Evolutionary conservation across 495 filamentous ascomycete species (phyloP).

Genomic region (Annulohypoxylon maeteangense): DNA sequence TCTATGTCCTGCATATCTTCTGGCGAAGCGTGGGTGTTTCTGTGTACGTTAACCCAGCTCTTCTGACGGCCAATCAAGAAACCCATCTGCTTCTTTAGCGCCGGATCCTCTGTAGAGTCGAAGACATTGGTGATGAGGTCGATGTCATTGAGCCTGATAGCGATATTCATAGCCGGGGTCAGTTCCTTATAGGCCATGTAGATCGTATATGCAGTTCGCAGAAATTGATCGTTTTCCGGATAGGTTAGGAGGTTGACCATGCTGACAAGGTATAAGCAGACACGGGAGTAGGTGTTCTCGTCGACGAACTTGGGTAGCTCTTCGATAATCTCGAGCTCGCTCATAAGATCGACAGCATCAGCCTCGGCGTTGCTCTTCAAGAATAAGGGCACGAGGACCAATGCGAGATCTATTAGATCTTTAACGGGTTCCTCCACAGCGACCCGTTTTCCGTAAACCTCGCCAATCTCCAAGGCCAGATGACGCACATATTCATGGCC

Average conservation of each 20-base stretch:
- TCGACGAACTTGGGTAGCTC: conserved; percentile 89
- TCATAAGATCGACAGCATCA: conserved; percentile 95
- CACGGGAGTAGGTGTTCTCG: conserved; percentile 90
- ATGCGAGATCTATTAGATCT: conserved; percentile 83
- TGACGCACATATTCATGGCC: conserved; percentile 98
- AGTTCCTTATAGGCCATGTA: conserved; percentile 92
- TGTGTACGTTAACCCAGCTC: conserved; percentile 77
- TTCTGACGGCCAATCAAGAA: conserved; percentile 93
- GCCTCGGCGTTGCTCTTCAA: conserved; percentile 97
- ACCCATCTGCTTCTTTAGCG: conserved; percentile 92
- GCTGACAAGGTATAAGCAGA: conserved; percentile 98
- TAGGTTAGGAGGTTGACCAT: conserved; percentile 98
- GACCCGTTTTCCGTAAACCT: conserved; percentile 84
- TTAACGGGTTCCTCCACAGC: conserved; percentile 67
- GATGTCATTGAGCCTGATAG: conserved; percentile 89
- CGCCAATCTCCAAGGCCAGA: conserved; percentile 92
- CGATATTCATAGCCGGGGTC: conserved; percentile 91
- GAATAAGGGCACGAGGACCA: conserved; percentile 91
- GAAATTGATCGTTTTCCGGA: conserved; percentile 95
- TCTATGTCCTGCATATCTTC: conserved; percentile 76
- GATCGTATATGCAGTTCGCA: conserved; percentile 88
- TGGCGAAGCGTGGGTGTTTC: conserved; percentile 54
- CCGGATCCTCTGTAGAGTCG: conserved; percentile 78
- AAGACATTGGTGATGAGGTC: conserved; percentile 84
- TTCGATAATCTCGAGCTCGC: conserved; percentile 96